Conservation (phyloP, 2,329 filamentous ascomycete species). For the Penicillium sp. region DNA sequence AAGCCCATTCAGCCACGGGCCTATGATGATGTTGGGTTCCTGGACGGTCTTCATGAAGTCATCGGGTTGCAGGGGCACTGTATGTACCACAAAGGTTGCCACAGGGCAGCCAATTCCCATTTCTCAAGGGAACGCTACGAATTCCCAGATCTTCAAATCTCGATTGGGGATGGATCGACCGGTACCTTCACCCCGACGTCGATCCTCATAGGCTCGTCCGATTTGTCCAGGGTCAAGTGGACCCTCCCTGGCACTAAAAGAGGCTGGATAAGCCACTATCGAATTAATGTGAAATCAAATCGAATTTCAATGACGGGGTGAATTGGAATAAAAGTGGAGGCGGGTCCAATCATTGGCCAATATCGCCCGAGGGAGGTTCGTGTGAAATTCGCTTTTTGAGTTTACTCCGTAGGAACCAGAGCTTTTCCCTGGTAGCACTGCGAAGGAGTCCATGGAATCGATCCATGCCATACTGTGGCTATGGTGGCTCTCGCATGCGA, state of each 20-base stretch:
- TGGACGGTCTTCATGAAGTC: constrained; percentile 22
- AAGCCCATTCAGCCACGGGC: constrained; percentile 7
- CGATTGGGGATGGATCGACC: constrained; percentile 21
- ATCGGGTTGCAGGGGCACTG: constrained; percentile 6
- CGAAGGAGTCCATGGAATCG: no score
- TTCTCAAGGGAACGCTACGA: not conserved
- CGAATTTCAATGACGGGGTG: not conserved
- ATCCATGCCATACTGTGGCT: no score
- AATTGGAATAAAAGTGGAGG: not conserved
- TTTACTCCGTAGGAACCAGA: not conserved
- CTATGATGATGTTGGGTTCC: not conserved
- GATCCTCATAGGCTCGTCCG: constrained; percentile 23
- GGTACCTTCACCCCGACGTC: constrained; percentile 6
- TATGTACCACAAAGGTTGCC: not conserved
- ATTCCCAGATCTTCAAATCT: constrained; percentile 1
- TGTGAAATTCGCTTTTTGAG: not conserved
- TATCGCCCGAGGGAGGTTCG: not conserved
- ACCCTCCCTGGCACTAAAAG: not conserved
- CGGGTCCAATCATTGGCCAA: not conserved
- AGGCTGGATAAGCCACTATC: constrained; percentile 2
- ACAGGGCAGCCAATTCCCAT: constrained; percentile 2
- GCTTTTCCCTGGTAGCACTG: no score
- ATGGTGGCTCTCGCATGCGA: not conserved
- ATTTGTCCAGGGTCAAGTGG: constrained; percentile 6
- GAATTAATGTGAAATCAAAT: not conserved